Conservation (phyloP, 73 alveolate species). For the Paramecium bursaria region DNA sequence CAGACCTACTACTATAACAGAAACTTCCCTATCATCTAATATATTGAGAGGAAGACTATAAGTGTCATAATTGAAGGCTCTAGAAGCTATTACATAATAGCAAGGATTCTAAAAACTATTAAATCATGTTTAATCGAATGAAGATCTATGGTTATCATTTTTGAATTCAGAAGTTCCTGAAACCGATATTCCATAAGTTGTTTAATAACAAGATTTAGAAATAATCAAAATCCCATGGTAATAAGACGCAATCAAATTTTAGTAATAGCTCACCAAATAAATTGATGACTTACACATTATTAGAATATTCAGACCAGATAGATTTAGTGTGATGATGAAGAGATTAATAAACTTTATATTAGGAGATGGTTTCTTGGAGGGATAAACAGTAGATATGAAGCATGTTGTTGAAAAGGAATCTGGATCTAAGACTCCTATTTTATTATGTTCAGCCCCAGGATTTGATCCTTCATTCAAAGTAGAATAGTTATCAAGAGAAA, state of each 20-base stretch:
- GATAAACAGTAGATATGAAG: constrained; percentile 85
- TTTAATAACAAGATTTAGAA: no score
- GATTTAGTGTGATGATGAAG: constrained; percentile 85
- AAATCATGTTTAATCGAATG: constrained; percentile 78
- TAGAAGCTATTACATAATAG: constrained; percentile 79
- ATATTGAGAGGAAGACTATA: constrained; percentile 82
- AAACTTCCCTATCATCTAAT: constrained; percentile 66
- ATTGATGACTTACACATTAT: constrained; percentile 38
- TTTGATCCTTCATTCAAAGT: constrained; percentile 95
- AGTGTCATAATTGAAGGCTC: constrained; percentile 79
- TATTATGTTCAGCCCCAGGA: constrained; percentile 98
- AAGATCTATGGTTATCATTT: constrained; percentile 84
- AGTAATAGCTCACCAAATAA: neutral
- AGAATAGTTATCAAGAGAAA: constrained; percentile 87
- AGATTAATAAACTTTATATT: constrained; percentile 80
- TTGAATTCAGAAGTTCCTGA: constrained; percentile 91
- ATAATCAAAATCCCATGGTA: no score
- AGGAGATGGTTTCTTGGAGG: constrained; percentile 84
- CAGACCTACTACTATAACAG: constrained; percentile 77
- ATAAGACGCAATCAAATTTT: neutral
- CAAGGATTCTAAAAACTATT: constrained; percentile 76
- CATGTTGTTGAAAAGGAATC: constrained; percentile 90
- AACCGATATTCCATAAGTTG: constrained; percentile 84
- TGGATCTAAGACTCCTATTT: constrained; percentile 84
- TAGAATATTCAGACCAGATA: constrained; percentile 79